phyloP scores from a whole-genome alignment of 2,329 filamentous ascomycete genomes.

The Metarhizium guizhouense region DNA sequence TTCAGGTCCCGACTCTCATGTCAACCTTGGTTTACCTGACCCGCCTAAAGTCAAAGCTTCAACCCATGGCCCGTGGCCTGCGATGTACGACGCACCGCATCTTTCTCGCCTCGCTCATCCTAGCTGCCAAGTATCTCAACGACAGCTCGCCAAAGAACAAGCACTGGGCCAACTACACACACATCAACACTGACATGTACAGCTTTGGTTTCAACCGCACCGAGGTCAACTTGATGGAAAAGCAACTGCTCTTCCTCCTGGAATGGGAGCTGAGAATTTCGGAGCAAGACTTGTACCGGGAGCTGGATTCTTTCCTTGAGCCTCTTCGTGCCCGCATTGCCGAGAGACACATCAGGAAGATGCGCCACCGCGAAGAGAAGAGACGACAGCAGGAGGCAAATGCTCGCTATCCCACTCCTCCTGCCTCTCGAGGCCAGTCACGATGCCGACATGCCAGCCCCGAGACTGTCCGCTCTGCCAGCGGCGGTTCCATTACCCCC shows the following conservation, averaged over 20 bases:
- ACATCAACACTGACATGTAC: slow-evolving; percentile 55
- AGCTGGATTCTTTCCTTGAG: slow-evolving; percentile 80
- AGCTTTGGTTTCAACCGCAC: slow-evolving; percentile 87
- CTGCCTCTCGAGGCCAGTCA: slow-evolving; percentile 34
- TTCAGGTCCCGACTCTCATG: slow-evolving; percentile 96
- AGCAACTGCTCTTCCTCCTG: slow-evolving; percentile 88
- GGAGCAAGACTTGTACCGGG: slow-evolving; percentile 75
- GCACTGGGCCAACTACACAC: slow-evolving; percentile 95
- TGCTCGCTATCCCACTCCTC: slow-evolving; percentile 35
- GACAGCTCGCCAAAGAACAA: slow-evolving; percentile 99
- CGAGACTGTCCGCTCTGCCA: slow-evolving; percentile 30
- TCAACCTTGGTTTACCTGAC: slow-evolving; percentile 89
- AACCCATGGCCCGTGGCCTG: slow-evolving; percentile 91
- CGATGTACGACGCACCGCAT: slow-evolving; percentile 95
- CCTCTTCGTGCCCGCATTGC: slow-evolving; percentile 62
- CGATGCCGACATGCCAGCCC: slow-evolving; percentile 31
- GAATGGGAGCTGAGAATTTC: slow-evolving; percentile 89
- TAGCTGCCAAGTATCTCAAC: slow-evolving; percentile 93
- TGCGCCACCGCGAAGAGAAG: slow-evolving; percentile 40
- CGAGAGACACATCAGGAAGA: slow-evolving; percentile 40
- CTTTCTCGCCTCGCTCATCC: slow-evolving; percentile 81
- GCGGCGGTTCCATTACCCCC: slow-evolving; percentile 30
- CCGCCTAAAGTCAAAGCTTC: slow-evolving; percentile 73
- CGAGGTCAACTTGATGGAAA: slow-evolving; percentile 99
- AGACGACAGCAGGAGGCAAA: slow-evolving; percentile 28